These are phyloP conservation scores for Solanum pinnatisectum DNA, from an alignment of 257 asterid genomes.

Conservation along the genomic window DNA sequence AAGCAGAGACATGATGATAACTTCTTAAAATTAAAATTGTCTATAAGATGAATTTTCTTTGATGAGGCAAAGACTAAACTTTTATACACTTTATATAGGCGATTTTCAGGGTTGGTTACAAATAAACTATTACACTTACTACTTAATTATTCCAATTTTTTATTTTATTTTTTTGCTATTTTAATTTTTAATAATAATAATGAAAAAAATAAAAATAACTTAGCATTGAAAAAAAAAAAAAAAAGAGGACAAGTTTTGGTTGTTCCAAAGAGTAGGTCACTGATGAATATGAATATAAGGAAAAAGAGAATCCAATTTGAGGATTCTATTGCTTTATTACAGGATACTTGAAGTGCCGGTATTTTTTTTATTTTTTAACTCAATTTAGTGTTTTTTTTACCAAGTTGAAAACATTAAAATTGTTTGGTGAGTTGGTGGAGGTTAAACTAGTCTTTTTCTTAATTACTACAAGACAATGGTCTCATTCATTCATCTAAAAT, in stretches of 20 bases:
- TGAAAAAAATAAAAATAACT: not conserved
- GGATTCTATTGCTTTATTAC: not conserved
- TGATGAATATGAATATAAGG: not conserved
- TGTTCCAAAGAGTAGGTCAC: not conserved
- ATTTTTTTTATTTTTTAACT: not conserved
- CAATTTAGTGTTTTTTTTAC: not conserved
- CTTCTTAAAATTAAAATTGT: not conserved
- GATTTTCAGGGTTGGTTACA: not conserved
- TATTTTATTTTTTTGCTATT: not conserved
- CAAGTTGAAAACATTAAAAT: not conserved
- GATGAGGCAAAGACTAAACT: not conserved
- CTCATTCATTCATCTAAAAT: not conserved
- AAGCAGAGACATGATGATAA: constrained; percentile 38
- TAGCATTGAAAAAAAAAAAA: not conserved
- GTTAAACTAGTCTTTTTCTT: not conserved
- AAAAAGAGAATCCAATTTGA: not conserved
- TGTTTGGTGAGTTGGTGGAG: not conserved
- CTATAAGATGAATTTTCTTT: not conserved
- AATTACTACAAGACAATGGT: not conserved
- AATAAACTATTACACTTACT: not conserved
- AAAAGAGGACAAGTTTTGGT: not conserved
- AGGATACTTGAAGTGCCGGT: not conserved
- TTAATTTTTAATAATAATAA: not conserved
- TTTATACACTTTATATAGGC: not conserved
- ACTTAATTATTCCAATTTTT: not conserved